A percentile compares a stretch with the other conserved stretches of the same genome.
phyloP scores from a whole-genome alignment of 768 basidiomycete species.

The Dictyophora rubrovolvata region DNA sequence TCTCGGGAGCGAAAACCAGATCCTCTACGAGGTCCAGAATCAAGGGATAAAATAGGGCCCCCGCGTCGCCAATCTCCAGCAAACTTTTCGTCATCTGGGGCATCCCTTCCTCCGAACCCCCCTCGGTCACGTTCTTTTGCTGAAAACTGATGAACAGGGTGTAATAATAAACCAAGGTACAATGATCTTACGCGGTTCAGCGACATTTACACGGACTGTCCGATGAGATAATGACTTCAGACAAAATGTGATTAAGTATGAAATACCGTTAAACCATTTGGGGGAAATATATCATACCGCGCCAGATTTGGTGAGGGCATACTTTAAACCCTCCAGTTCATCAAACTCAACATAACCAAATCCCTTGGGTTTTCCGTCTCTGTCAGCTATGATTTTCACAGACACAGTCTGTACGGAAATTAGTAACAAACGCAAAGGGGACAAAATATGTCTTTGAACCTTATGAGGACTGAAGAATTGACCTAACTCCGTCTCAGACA shows the following conservation, averaged over 20 bases:
- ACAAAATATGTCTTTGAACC: slow-evolving; percentile 28
- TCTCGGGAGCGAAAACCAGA: slow-evolving; percentile 18
- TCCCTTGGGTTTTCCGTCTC: slow-evolving; percentile 92
- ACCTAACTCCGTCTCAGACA: slow-evolving; percentile 72
- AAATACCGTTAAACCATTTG: neutral
- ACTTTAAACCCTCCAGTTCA: slow-evolving; percentile 78
- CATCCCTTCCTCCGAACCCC: slow-evolving; percentile 34
- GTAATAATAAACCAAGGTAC: neutral
- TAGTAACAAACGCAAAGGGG: neutral
- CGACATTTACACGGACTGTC: slow-evolving; percentile 82
- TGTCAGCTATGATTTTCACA: slow-evolving; percentile 87
- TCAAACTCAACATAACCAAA: slow-evolving; percentile 97
- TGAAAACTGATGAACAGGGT: slow-evolving; percentile 22
- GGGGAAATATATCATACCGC: slow-evolving; percentile 35
- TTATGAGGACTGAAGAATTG: slow-evolving; percentile 63
- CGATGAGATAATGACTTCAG: slow-evolving; percentile 69
- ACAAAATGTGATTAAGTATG: neutral
- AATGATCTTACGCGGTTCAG: slow-evolving; percentile 77
- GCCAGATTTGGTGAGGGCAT: slow-evolving; percentile 64
- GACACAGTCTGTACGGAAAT: slow-evolving; percentile 53
- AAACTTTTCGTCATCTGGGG: slow-evolving; percentile 72
- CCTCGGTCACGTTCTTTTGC: slow-evolving; percentile 61
- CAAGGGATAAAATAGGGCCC: slow-evolving; percentile 58
- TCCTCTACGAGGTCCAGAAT: slow-evolving; percentile 31
- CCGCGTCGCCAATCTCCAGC: slow-evolving; percentile 80